These are phyloP conservation scores for Mycothermus thermophilus DNA, from an alignment of 495 filamentous ascomycete species.

Conservation along the genomic window DNA sequence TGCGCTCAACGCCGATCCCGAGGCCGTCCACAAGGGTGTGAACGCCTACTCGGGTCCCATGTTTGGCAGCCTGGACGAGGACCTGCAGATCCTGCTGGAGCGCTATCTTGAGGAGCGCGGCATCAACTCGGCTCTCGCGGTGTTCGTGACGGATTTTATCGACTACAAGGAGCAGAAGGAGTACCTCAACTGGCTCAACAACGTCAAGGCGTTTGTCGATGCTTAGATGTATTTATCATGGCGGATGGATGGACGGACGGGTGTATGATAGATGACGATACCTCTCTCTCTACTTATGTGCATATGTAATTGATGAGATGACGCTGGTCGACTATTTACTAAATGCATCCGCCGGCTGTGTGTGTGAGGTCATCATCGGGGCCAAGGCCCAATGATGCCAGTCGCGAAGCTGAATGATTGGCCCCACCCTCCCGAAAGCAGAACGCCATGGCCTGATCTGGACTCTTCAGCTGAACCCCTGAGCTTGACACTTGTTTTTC, in stretches of 20 bases:
- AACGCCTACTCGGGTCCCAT: constrained; percentile 82
- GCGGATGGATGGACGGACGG: background rate
- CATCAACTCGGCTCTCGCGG: constrained; percentile 70
- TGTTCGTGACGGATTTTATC: constrained; percentile 92
- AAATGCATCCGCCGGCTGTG: no score
- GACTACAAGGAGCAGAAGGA: constrained; percentile 99
- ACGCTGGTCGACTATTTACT: no score
- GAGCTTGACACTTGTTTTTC: no score
- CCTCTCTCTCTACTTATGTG: no score
- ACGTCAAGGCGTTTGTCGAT: constrained; percentile 63
- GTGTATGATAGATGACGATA: constrained; percentile 5
- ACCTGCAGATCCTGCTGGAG: constrained; percentile 82
- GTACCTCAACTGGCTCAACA: constrained; percentile 82
- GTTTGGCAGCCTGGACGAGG: constrained; percentile 89
- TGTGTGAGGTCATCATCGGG: no score
- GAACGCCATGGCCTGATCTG: no score
- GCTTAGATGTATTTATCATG: constrained; percentile 32
- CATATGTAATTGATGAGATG: no score
- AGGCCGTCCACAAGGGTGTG: constrained; percentile 39
- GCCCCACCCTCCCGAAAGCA: no score
- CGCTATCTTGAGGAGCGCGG: constrained; percentile 90
- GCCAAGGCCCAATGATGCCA: no score
- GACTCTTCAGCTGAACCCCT: no score
- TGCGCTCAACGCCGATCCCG: constrained; percentile 39
- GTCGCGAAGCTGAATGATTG: no score